Base-by-base conservation (phyloP, 148 eudicot species). In the Selenicereus undatus region DNA sequence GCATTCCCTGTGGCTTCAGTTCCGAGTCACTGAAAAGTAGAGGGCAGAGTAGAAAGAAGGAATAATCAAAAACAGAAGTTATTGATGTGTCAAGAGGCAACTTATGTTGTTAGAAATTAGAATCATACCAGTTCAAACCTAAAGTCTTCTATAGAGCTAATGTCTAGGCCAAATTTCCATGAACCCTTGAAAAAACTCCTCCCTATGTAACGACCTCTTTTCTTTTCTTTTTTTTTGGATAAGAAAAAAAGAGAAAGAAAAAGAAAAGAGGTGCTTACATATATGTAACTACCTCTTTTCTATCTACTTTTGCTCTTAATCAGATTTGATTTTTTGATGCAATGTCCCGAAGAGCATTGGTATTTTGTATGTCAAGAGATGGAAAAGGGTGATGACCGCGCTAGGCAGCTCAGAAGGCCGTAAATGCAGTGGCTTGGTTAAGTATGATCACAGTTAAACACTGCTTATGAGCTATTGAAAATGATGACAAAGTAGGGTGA, bases 1-100 rank as follows among this genome's bases (percentile, higher is more conserved):
- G 80, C 14, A 86, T 83, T 79, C 98, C 98, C 36, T 86, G 87
- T 8, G 97, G 94, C 89, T 90, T 94, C 86, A 91, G 76, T 84
- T 93, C 95, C 79, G 93, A 85, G 81, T 89, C 82, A 73, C 98
- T 94, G 83, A 27, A 27, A 66, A 66, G 26, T 22, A 17, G 54
- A 87, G 71, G 32, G 66, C 51, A 81, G 30, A 5, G 22, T 27
- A 75, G 35, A 52, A 42, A 73, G 14, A 75, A 50, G 26, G 22
- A 74, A 30, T 71, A 39, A 32, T 10, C 32, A 32, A 29, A 71
- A 16, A 18, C 29, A 52, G 35, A 52, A 54, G 76, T 76, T 79
- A 66, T 65, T 50, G 2, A 48, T 10, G 52, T 11, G 0, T 48
- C 26, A 51, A 12, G 29, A 17, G 54, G 24, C 70, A 62, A 70